A percentile compares a stretch with the other conserved stretches of the same genome.
phyloP scores from a whole-genome alignment of 345 rosid species.

The Euphorbia tirucalli region DNA sequence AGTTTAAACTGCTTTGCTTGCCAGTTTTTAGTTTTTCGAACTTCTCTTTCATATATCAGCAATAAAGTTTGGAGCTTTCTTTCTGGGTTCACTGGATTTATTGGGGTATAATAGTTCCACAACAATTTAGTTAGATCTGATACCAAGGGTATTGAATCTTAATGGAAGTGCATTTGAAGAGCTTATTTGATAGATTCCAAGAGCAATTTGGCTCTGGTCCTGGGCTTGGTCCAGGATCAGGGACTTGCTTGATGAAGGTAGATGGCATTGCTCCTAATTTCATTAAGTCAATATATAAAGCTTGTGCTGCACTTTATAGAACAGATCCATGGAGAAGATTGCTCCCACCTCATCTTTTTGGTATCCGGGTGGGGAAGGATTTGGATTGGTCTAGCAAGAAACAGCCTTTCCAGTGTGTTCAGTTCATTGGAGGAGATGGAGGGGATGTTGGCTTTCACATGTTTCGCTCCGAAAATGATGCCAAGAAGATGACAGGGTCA shows the following conservation, averaged over 20 bases:
- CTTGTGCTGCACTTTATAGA: constrained; percentile 64
- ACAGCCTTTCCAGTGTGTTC: constrained; percentile 59
- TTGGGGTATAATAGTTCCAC: neutral
- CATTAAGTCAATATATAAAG: constrained; percentile 46
- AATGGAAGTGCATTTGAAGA: constrained; percentile 76
- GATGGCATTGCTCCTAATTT: constrained; percentile 55
- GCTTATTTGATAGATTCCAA: constrained; percentile 54
- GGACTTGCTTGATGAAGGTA: constrained; percentile 52
- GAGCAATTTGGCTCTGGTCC: constrained; percentile 79
- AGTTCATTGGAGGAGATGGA: constrained; percentile 70
- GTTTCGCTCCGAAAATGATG: constrained; percentile 50
- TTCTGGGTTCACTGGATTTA: constrained; percentile 5
- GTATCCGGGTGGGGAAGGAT: constrained; percentile 60
- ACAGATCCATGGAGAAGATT: constrained; percentile 73
- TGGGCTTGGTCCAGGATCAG: constrained; percentile 75
- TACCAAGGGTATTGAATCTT: neutral
- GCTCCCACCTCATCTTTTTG: constrained; percentile 55
- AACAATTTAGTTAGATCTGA: constrained; percentile 20
- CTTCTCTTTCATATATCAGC: neutral
- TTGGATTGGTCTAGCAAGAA: constrained; percentile 65
- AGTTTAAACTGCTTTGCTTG: neutral
- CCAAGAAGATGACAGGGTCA: constrained; percentile 53
- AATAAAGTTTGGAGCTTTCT: neutral
- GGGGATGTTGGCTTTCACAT: constrained; percentile 61
- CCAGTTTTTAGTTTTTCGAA: neutral